Percentiles rank a stretch among this genome's conserved stretches.
Evolutionary conservation across 768 basidiomycete species (phyloP).

Genomic region (Trametopsis cervina): DNA sequence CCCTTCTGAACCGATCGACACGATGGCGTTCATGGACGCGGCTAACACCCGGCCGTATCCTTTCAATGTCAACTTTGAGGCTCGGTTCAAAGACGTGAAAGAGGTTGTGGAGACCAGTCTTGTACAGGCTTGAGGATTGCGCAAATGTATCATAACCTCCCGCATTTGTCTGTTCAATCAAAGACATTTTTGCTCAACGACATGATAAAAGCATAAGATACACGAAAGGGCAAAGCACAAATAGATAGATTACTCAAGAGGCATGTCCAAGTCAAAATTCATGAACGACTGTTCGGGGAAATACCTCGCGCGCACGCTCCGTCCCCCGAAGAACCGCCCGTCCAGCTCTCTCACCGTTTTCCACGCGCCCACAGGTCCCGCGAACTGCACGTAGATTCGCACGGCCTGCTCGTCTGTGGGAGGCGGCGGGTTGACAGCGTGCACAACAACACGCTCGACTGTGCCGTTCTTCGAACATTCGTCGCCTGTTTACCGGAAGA

Average conservation of each 20-base stretch:
- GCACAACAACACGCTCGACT: slow-evolving; percentile 85
- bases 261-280: slow-evolving; percentile 41
- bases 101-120: slow-evolving; percentile 2
- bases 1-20: slow-evolving; percentile 49
- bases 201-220: too few relatives aligned
- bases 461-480: slow-evolving; percentile 89
- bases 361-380: slow-evolving; percentile 92
- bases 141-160: too few relatives aligned
- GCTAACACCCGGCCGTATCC: slow-evolving; percentile 59
- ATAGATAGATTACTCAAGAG: slow-evolving; percentile 19
- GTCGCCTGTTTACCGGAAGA: slow-evolving; percentile 53
- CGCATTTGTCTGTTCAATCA: too few relatives aligned
- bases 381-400: slow-evolving; percentile 87
- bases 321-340: slow-evolving; percentile 87
- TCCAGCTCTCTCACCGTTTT: slow-evolving; percentile 91
- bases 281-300: slow-evolving; percentile 58
- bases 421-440: slow-evolving; percentile 64
- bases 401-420: slow-evolving; percentile 71
- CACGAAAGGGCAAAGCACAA: background rate
- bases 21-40: slow-evolving; percentile 53
- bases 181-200: too few relatives aligned
- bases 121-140: too few relatives aligned
- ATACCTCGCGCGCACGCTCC: slow-evolving; percentile 75
- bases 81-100: slow-evolving; percentile 26
- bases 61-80: slow-evolving; percentile 51